Percentiles rank a stretch among this genome's conserved stretches.
phyloP scores from a whole-genome alignment of 176 grass and related monocot genomes.

The Bothriochloa decipiens region DNA sequence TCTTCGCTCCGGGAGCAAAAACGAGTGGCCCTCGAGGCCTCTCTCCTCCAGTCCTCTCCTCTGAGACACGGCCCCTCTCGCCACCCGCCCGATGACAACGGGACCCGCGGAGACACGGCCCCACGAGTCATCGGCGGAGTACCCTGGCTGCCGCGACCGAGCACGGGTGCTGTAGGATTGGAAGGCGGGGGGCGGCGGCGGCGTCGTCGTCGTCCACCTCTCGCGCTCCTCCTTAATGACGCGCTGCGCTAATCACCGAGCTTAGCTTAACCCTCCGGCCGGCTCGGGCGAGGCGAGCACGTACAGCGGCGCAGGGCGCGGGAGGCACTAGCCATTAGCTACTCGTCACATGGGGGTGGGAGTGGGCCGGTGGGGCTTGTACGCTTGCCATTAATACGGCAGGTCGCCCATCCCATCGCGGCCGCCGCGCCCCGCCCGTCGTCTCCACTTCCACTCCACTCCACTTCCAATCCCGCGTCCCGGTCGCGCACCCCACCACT shows the following conservation, averaged over 20 bases:
- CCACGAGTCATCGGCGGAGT: neutral
- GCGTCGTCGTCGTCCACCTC: slow-evolving; percentile 43
- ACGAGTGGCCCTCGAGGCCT: slow-evolving; percentile 44
- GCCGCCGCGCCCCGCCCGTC: slow-evolving; percentile 12
- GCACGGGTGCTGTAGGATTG: too few species aligned
- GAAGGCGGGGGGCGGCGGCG: neutral
- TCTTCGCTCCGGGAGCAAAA: slow-evolving; percentile 29
- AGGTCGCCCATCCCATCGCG: slow-evolving; percentile 53
- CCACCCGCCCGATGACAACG: neutral
- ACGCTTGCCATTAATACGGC: slow-evolving; percentile 55
- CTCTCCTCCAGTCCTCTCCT: neutral
- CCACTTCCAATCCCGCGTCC: slow-evolving; percentile 34
- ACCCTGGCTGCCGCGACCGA: neutral
- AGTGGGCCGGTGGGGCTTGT: neutral
- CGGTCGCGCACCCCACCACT: neutral
- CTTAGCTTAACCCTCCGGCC: neutral
- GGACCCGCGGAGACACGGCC: accelerated
- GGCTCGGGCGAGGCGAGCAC: too few species aligned
- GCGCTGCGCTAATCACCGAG: slow-evolving; percentile 34
- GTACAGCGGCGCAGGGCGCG: neutral
- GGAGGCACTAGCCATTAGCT: slow-evolving; percentile 1
- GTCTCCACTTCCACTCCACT: neutral
- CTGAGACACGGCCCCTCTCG: accelerated
- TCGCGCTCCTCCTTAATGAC: slow-evolving; percentile 33
- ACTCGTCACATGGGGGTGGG: slow-evolving; percentile 29